Base-by-base conservation (phyloP, 116 monocot genomes). In the Posidonia oceanica region DNA sequence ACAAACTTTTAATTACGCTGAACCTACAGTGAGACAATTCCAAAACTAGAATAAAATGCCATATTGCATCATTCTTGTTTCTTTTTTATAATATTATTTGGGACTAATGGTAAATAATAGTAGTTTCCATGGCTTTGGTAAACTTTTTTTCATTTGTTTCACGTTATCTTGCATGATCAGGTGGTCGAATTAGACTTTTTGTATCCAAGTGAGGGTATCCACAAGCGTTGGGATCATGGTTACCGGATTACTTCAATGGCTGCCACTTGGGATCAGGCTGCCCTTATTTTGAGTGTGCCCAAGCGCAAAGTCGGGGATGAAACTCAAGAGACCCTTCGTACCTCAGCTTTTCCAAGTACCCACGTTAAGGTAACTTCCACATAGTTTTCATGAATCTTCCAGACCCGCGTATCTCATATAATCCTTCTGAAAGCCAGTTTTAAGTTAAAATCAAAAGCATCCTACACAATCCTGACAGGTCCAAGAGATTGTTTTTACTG, bases 131-230 rank as follows among this genome's bases (percentile, higher is more conserved):
- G 39, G 7, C 48, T 22, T 68, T 21, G 20, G 17, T 66, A 37
- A 3, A 20, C 17, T 42, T n/a, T 6, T 10, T 39, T n/a, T 10
- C 14, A 41, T 41, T 40, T 66, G 10, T 66, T 42, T 66, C 66
- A 41, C 16, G 40, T 18, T 39, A 55, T 57, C 11, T 36, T 62
- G 6, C 5, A 16, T 58, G 39, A 57, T 39, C 80, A 96, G 96
- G 96, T 91, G 68, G 91, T 96, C 67, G 96, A 96, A 64, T 81
- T 96, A 57, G 96, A 96, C 75, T 96, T 96, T 63, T 51, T 96
- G 13, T 96, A 96, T 76, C 96, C 96, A 15, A 91, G 91, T 60
- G 96, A 96, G 79, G 91, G 96, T 23, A 87, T 96, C 66, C 96
- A 96, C 73, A 55, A 80, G 51, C 83, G 96, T 53, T 96, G 96